These are phyloP conservation scores for Amanita pallidorosea DNA, from an alignment of 768 basidiomycete species.

Conservation along the genomic window DNA sequence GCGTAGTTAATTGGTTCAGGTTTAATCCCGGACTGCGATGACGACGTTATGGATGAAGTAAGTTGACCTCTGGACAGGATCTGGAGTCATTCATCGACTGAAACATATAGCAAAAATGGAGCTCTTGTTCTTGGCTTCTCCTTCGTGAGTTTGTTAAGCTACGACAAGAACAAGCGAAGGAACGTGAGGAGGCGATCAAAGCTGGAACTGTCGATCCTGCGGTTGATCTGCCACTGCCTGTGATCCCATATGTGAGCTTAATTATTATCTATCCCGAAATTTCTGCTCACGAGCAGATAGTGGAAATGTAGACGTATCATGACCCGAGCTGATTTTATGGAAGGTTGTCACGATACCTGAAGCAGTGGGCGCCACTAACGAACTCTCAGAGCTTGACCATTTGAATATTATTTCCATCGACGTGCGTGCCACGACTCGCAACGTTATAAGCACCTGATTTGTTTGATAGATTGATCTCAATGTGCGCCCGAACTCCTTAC, in stretches of 20 bases:
- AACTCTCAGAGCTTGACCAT: constrained; percentile 46
- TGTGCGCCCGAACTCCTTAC: constrained; percentile 71
- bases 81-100: neutral
- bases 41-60: constrained; percentile 87
- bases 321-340: constrained; percentile 78
- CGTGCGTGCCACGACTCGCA: constrained; percentile 25
- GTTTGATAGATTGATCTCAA: constrained; percentile 53
- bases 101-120: constrained; percentile 59
- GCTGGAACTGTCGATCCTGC: constrained; percentile 21
- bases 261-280: neutral
- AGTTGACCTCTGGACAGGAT: constrained; percentile 7
- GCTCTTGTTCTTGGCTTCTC: constrained; percentile 72
- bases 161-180: constrained; percentile 37
- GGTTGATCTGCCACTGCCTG: constrained; percentile 44
- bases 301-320: constrained; percentile 70
- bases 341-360: constrained; percentile 29
- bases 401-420: constrained; percentile 73
- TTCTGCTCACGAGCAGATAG: constrained; percentile 17
- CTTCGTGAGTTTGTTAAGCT: constrained; percentile 63
- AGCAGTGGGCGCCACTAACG: neutral
- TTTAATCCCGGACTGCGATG: constrained; percentile 73
- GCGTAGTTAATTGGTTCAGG: constrained; percentile 16
- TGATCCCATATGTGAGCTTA: constrained; percentile 45
- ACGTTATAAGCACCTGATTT: constrained; percentile 2
- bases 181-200: constrained; percentile 26